Percentiles rank a stretch among this genome's conserved stretches.
These are phyloP conservation scores for Antitrichia curtipendula DNA, from an alignment of 225 moss, liverwort and hornwort species.

Conservation along the genomic window DNA sequence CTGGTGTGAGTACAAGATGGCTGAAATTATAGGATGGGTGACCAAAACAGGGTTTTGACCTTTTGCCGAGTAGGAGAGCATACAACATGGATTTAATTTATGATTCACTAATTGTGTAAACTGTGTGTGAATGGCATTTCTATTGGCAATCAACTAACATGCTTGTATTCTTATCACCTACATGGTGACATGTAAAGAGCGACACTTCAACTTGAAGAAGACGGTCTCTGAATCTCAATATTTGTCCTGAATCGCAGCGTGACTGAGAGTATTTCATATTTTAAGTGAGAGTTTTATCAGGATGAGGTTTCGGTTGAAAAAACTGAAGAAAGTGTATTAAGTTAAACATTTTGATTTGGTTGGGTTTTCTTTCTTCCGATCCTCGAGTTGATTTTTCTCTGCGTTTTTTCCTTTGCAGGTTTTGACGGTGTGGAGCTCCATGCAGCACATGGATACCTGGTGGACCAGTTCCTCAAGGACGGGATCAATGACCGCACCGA, in stretches of 20 bases:
- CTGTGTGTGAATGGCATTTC: neutral
- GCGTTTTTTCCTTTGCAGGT: neutral
- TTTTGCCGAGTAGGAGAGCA: too few relatives aligned
- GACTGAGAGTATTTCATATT: too few relatives aligned
- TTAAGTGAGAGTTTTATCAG: neutral
- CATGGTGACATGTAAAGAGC: neutral
- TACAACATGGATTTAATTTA: neutral
- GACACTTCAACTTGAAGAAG: neutral
- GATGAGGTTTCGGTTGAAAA: neutral
- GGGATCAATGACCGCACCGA: slow-evolving; percentile 32
- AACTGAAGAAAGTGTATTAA: neutral
- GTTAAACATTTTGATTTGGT: neutral
- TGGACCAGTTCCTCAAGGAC: slow-evolving; percentile 51
- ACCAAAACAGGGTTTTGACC: neutral
- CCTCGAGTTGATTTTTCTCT: neutral
- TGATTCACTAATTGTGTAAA: neutral
- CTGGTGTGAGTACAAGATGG: neutral
- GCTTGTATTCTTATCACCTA: neutral
- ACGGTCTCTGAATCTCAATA: neutral
- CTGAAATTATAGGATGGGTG: neutral
- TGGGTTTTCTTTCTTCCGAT: too few relatives aligned
- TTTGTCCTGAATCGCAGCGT: neutral
- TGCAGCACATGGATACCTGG: slow-evolving; percentile 54
- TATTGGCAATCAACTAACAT: neutral
- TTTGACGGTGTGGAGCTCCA: slow-evolving; percentile 74